phyloP scores from a whole-genome alignment of 352 stramenopile genomes.

The Globisporangium splendens region DNA sequence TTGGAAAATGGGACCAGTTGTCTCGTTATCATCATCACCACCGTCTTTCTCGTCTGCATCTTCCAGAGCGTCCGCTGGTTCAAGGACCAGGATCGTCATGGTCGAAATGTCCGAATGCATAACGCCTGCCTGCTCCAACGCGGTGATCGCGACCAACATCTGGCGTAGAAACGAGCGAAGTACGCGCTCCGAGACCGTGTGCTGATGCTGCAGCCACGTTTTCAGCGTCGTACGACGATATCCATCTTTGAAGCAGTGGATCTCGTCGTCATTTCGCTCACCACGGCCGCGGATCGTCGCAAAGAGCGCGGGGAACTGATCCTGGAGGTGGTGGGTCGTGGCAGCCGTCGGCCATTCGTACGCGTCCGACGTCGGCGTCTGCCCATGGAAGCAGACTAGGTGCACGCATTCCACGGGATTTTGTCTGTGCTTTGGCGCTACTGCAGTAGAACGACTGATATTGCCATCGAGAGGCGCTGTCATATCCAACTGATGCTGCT shows the following conservation, averaged over 20 bases:
- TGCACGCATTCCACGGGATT: conserved; percentile 8
- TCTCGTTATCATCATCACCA: neutral
- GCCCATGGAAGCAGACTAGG: conserved; percentile 1
- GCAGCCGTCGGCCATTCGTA: neutral
- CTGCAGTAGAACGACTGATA: no score
- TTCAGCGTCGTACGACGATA: conserved; percentile 27
- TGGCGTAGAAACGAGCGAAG: conserved; percentile 59
- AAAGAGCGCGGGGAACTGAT: conserved; percentile 8
- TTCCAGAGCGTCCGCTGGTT: neutral
- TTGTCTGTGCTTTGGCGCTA: no score
- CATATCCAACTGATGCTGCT: neutral
- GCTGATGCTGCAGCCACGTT: conserved; percentile 35
- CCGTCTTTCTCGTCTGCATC: neutral
- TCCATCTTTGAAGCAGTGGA: conserved; percentile 22
- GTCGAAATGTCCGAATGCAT: conserved; percentile 51
- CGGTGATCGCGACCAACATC: conserved; percentile 50
- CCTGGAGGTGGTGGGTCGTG: neutral
- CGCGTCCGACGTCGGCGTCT: neutral
- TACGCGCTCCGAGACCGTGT: conserved; percentile 26
- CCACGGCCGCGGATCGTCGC: neutral
- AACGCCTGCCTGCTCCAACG: conserved; percentile 41
- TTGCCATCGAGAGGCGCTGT: neutral
- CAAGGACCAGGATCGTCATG: conserved; percentile 50
- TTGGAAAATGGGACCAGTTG: conserved; percentile 9
- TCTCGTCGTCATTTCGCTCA: conserved; percentile 8